These are phyloP conservation scores for Hyphodiscus hymeniophilus DNA, from an alignment of 495 filamentous ascomycete species.

Conservation along the genomic window DNA sequence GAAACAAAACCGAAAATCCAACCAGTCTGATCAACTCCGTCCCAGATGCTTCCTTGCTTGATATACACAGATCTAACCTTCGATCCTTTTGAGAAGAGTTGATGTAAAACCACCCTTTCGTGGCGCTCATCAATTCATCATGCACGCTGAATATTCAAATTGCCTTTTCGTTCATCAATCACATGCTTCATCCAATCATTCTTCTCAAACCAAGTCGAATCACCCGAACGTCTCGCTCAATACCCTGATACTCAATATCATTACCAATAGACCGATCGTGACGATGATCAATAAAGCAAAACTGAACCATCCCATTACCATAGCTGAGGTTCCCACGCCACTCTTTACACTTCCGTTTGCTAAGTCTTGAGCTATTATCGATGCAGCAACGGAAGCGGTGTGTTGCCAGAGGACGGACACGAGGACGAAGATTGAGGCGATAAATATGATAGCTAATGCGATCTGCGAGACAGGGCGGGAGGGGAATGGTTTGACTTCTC, in stretches of 20 bases:
- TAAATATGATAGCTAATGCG: slow-evolving; percentile 70
- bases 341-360: slow-evolving; percentile 88
- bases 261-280: slow-evolving; percentile 87
- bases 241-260: slow-evolving; percentile 84
- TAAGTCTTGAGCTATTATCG: slow-evolving; percentile 86
- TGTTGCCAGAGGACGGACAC: slow-evolving; percentile 75
- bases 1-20: slow-evolving; percentile 5
- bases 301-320: slow-evolving; percentile 96
- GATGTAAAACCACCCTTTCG: slow-evolving; percentile 1
- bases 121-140: slow-evolving; percentile 12
- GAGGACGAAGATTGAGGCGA: slow-evolving; percentile 69
- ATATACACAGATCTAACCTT: slow-evolving; percentile 12
- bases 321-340: slow-evolving; percentile 84
- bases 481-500: slow-evolving; percentile 74
- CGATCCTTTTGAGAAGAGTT: slow-evolving; percentile 3
- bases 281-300: slow-evolving; percentile 88
- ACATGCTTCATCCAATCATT: neutral
- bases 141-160: slow-evolving; percentile 22
- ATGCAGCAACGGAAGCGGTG: slow-evolving; percentile 88
- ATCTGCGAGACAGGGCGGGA: slow-evolving; percentile 65
- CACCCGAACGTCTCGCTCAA: slow-evolving; percentile 21
- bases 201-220: neutral
- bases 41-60: slow-evolving; percentile 21
- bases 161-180: neutral
- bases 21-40: slow-evolving; percentile 19